phyloP scores from a whole-genome alignment of 164 flowering plant species.

The Paratinospora sagittata region DNA sequence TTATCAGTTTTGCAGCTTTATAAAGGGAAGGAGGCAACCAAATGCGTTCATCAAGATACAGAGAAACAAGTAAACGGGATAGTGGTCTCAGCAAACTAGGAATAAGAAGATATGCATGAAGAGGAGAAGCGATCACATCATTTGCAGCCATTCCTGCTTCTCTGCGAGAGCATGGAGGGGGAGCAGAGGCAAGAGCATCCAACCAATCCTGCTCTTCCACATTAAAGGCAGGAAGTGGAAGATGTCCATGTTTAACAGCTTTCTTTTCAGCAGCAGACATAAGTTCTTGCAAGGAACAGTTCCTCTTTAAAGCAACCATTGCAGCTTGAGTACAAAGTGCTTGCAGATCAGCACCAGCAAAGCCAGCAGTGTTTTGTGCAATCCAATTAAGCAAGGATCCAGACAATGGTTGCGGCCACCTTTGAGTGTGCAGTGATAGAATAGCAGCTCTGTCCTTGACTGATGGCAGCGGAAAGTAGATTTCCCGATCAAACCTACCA shows the following conservation, averaged over 20 bases:
- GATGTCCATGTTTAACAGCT: slow-evolving; percentile 23
- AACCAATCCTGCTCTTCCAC: slow-evolving; percentile 96
- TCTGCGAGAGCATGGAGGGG: slow-evolving; percentile 95
- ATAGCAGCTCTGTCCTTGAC: slow-evolving; percentile 84
- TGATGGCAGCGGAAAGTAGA: slow-evolving; percentile 91
- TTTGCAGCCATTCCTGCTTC: slow-evolving; percentile 86
- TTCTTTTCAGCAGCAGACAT: slow-evolving; percentile 50
- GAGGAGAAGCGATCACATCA: slow-evolving; percentile 65
- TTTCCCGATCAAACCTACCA: slow-evolving; percentile 97
- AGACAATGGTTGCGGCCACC: slow-evolving; percentile 81
- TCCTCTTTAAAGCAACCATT: slow-evolving; percentile 77
- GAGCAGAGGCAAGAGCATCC: slow-evolving; percentile 76
- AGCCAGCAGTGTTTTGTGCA: slow-evolving; percentile 73
- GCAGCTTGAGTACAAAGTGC: slow-evolving; percentile 98
- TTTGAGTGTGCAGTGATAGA: slow-evolving; percentile 79
- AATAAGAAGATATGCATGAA: slow-evolving; percentile 66
- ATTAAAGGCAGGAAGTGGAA: slow-evolving; percentile 62
- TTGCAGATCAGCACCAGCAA: slow-evolving; percentile 98
- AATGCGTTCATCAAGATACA: slow-evolving; percentile 67
- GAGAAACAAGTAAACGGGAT: slow-evolving; percentile 54
- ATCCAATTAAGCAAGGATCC: slow-evolving; percentile 73
- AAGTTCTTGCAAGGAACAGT: slow-evolving; percentile 65
- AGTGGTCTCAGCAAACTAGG: slow-evolving; percentile 74
- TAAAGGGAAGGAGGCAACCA: slow-evolving; percentile 60
- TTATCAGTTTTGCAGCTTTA: slow-evolving; percentile 47